Conservation (phyloP, 768 basidiomycete genomes). For the Mycena epipterygia region DNA sequence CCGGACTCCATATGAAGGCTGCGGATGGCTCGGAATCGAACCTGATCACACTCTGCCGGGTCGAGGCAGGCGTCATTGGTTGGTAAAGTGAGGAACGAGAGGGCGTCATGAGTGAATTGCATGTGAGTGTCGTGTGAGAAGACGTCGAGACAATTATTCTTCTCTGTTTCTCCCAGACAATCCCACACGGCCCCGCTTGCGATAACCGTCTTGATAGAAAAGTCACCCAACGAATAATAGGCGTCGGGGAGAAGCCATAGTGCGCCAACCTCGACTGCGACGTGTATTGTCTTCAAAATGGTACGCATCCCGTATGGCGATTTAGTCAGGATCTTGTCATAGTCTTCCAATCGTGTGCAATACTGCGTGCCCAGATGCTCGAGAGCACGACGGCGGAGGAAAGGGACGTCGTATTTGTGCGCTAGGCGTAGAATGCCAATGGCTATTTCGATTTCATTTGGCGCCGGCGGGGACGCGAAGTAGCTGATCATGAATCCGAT, state of each 20-base stretch:
- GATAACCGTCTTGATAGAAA: background rate
- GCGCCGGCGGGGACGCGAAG: constrained; percentile 9
- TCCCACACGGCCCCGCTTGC: background rate
- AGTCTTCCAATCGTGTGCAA: too few species aligned
- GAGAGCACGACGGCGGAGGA: constrained; percentile 14
- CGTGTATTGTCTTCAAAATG: background rate
- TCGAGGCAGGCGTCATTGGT: too few species aligned
- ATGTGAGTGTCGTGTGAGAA: too few species aligned
- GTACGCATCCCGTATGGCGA: background rate
- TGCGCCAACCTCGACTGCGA: background rate
- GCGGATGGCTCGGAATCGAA: too few species aligned
- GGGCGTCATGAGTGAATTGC: too few species aligned
- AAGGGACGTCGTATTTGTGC: constrained; percentile 16
- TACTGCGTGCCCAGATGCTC: constrained; percentile 5
- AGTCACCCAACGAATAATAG: too few species aligned
- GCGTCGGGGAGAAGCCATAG: background rate
- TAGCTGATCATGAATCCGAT: background rate
- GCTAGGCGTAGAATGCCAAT: constrained; percentile 13
- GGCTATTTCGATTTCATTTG: background rate
- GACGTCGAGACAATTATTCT: background rate
- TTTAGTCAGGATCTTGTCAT: too few species aligned
- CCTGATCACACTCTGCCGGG: too few species aligned
- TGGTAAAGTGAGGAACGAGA: too few species aligned
- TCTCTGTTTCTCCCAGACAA: background rate
- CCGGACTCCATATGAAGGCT: too few species aligned